Base-by-base conservation (phyloP, 148 eudicot species). In the Pharnaceum exiguum region DNA sequence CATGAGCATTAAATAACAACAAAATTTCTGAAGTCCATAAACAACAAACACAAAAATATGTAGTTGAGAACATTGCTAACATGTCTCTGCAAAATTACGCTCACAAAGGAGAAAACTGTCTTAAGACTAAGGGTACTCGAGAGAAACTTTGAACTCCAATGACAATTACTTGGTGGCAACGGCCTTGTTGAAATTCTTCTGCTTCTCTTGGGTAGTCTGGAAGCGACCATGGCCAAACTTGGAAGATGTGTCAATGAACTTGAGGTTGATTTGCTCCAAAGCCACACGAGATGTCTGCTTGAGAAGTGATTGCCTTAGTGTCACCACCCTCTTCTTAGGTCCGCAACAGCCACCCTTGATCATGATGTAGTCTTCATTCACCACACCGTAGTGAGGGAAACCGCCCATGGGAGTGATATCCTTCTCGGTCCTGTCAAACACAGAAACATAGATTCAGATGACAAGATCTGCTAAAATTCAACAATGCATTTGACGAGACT, bases 211-310 rank as follows among this genome's bases (percentile, higher is more conserved):
- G 4, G 77, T 67, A 31, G 95, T 86, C 74, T 90, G 97, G 91
- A 86, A 90, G 30, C 91, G 91, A 19, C 97, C 95, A 67, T 90
- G 97, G 10, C 97, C 95, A 42, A 87, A 87, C 76, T 87, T 90
- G 32, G 97, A 90, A 26, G 97, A 90, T 18, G 97, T 83, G 63
- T 90, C 97, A 1, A 90, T 76, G 63, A 90, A 90, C 84, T 90
- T 90, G 60, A 83, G 81, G 16, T 76, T 86, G 63, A 90, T 82
- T 1, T 79, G 84, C 69, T 90, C 97, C 0, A 79, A 76, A 9
- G 97, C 90, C 55, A 86, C 49, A 57, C 91, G 88, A 29, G 95
- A 86, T 11, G 97, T 90, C 71, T 86, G 97, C 46, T 81, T 70
- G 16, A 74, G 84, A 29, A 90, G 90, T 51, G 97, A 38, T 35